Conservation (phyloP, 768 basidiomycete genomes). For the Tulasnella sp. region DNA sequence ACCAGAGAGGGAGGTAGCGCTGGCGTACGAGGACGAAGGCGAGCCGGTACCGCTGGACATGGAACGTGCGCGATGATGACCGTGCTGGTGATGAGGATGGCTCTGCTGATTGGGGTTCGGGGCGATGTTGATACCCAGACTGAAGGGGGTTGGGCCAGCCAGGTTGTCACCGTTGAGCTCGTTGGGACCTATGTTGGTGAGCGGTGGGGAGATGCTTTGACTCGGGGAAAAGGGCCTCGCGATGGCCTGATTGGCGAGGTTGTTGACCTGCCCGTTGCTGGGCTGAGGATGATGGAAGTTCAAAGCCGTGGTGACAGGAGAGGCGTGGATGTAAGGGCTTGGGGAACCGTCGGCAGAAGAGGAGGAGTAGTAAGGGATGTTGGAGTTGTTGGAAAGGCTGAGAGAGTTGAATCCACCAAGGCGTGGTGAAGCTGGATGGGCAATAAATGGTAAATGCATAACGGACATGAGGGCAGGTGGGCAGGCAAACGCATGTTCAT, state of each 20-base stretch:
- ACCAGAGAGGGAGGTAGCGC: constrained; percentile 9
- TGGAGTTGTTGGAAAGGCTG: constrained; percentile 24
- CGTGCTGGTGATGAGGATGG: constrained; percentile 1
- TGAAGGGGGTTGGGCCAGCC: constrained; percentile 15
- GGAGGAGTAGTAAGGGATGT: constrained; percentile 51
- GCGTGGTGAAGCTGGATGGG: constrained; percentile 17
- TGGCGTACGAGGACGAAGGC: constrained; percentile 16
- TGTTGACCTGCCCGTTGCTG: constrained; percentile 1
- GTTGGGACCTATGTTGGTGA: constrained; percentile 16
- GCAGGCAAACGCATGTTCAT: constrained; percentile 45
- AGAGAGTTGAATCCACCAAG: constrained; percentile 18
- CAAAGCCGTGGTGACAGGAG: constrained; percentile 13
- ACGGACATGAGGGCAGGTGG: constrained; percentile 14
- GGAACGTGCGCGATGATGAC: constrained; percentile 3
- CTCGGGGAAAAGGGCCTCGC: constrained; percentile 15
- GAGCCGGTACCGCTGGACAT: constrained; percentile 18
- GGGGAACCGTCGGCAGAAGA: constrained; percentile 28
- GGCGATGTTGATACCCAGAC: constrained; percentile 13
- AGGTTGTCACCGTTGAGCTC: constrained; percentile 17
- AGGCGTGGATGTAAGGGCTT: constrained; percentile 13
- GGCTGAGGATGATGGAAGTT: constrained; percentile 7
- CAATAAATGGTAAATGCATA: constrained; percentile 13
- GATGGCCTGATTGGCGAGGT: neutral
- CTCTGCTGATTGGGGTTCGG: neutral
- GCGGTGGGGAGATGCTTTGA: constrained; percentile 18